These are phyloP conservation scores for Phytophthora ohioensis DNA, from an alignment of 352 stramenopile genomes.

Conservation along the genomic window DNA sequence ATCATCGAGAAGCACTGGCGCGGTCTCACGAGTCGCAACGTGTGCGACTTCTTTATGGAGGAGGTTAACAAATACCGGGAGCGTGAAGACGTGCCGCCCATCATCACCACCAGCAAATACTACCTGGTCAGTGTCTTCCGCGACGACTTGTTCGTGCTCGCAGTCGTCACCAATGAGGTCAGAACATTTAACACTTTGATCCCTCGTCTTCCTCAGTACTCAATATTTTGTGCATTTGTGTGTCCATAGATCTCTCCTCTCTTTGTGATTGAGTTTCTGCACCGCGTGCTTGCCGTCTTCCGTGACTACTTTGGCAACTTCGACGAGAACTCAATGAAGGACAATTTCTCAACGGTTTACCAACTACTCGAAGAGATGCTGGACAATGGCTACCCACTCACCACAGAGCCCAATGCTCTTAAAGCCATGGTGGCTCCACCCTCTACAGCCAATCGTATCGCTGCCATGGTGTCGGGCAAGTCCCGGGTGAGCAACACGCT, in stretches of 20 bases:
- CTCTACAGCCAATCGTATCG: slow-evolving; percentile 93
- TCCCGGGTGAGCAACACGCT: slow-evolving; percentile 93
- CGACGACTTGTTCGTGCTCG: slow-evolving; percentile 96
- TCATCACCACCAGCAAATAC: slow-evolving; percentile 89
- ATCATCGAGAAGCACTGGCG: slow-evolving; percentile 99
- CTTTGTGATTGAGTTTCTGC: slow-evolving; percentile 97
- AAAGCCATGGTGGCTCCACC: slow-evolving; percentile 97
- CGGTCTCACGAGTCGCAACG: slow-evolving; percentile 93
- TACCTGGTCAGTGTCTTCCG: slow-evolving; percentile 94
- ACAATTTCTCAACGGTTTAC: slow-evolving; percentile 98
- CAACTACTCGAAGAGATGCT: slow-evolving; percentile 98
- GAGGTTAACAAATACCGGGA: slow-evolving; percentile 94
- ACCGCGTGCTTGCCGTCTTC: slow-evolving; percentile 97
- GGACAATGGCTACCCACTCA: slow-evolving; percentile 97
- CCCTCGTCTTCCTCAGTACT: not conserved
- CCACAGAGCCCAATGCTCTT: slow-evolving; percentile 97
- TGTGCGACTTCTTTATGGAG: slow-evolving; percentile 99
- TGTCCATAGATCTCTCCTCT: slow-evolving; percentile 72
- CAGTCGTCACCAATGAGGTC: slow-evolving; percentile 95
- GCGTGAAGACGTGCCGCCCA: slow-evolving; percentile 88
- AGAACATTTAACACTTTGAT: slow-evolving; percentile 8
- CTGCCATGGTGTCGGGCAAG: slow-evolving; percentile 90
- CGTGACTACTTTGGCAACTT: slow-evolving; percentile 97
- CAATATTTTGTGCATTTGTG: slow-evolving; percentile 23
- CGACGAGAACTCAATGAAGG: slow-evolving; percentile 97